Percentiles rank a stretch among this genome's conserved stretches.
phyloP scores from a whole-genome alignment of 2,329 filamentous ascomycete species.

The Epicoccum nigrum region DNA sequence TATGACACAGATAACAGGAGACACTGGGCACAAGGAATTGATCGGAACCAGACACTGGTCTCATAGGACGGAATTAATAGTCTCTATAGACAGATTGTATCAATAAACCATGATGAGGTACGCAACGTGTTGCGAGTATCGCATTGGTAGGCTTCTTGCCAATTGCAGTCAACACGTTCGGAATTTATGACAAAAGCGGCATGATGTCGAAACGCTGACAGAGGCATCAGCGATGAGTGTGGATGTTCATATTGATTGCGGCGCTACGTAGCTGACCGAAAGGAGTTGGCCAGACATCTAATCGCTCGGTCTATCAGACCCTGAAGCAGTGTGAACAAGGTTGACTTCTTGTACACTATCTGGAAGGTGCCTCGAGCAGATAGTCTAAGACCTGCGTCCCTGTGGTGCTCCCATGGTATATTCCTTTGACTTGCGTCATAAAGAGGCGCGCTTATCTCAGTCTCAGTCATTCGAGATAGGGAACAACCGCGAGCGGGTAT shows the following conservation, averaged over 20 bases:
- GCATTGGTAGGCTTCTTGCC: not conserved
- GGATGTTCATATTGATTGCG: not conserved
- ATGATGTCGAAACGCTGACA: not conserved
- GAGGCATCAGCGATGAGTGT: not conserved
- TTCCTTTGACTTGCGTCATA: not conserved
- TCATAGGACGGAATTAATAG: constrained; percentile 5
- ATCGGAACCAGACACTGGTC: not conserved
- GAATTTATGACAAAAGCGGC: not conserved
- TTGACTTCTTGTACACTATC: not conserved
- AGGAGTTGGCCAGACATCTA: not conserved
- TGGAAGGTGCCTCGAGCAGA: not conserved
- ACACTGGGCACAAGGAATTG: not conserved
- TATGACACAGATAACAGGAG: not conserved
- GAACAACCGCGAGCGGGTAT: not conserved
- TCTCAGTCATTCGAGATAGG: not conserved
- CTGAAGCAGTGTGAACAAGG: constrained; percentile 11
- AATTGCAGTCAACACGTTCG: not conserved
- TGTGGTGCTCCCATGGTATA: constrained; percentile 10
- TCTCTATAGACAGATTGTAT: constrained; percentile 3
- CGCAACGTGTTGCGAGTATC: not conserved
- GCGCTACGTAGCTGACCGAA: not conserved
- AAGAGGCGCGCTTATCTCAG: not conserved
- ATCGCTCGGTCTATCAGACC: constrained; percentile 5
- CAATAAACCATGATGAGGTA: not conserved
- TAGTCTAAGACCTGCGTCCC: constrained; percentile 10